Evolutionary conservation across 768 basidiomycete species (phyloP).

Genomic region (Amanita muscaria): DNA sequence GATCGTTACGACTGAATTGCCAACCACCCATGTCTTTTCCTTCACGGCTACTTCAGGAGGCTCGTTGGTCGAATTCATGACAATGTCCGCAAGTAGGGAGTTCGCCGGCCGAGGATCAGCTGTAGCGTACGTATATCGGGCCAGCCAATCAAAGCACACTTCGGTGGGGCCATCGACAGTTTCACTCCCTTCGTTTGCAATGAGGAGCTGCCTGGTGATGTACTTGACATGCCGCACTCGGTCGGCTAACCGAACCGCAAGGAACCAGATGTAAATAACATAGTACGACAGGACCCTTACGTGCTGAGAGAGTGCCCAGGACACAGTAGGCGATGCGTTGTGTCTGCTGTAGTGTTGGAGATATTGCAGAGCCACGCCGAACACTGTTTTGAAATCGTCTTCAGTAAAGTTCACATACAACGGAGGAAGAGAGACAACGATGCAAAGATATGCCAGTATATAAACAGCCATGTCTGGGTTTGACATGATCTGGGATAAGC

Average conservation of each 20-base stretch:
- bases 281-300: constrained; percentile 86
- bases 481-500: constrained; percentile 90
- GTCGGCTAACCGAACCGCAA: constrained; percentile 76
- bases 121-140: constrained; percentile 88
- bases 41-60: constrained; percentile 30
- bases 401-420: constrained; percentile 90
- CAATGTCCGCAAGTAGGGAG: constrained; percentile 70
- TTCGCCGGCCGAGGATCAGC: constrained; percentile 85
- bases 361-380: constrained; percentile 90
- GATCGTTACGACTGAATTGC: constrained; percentile 79
- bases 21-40: constrained; percentile 81
- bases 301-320: constrained; percentile 86
- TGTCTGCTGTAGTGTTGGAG: constrained; percentile 80
- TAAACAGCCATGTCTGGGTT: constrained; percentile 92
- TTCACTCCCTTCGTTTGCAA: constrained; percentile 71
- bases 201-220: constrained; percentile 77
- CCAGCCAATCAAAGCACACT: constrained; percentile 97
- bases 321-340: constrained; percentile 49
- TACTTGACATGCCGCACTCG: constrained; percentile 75
- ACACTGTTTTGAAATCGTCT: constrained; percentile 85
- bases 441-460: constrained; percentile 84
- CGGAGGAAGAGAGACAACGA: constrained; percentile 71
- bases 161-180: constrained; percentile 85
- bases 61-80: constrained; percentile 47
- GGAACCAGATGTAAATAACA: constrained; percentile 91